Conservation (phyloP, 2,329 filamentous ascomycete species). For the Hypoxylon sp. region DNA sequence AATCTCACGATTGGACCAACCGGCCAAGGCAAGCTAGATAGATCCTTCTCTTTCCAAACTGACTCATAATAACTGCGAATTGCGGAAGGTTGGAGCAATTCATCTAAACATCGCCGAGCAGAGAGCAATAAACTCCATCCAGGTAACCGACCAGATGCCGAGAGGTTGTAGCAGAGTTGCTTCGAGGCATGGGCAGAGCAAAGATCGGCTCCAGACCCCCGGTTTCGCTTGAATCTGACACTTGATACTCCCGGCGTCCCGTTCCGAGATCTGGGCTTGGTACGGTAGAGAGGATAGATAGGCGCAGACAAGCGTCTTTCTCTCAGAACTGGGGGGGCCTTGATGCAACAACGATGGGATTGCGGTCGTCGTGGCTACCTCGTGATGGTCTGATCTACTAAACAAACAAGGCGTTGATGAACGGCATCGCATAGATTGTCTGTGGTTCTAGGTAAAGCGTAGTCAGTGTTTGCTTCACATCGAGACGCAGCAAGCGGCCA, state of each 20-base stretch:
- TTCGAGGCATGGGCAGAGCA: conserved; percentile 26
- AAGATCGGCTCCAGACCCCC: conserved; percentile 41
- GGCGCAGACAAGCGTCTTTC: conserved; percentile 8
- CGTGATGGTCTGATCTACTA: conserved; percentile 34
- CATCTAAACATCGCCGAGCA: conserved; percentile 24
- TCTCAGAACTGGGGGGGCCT: no score
- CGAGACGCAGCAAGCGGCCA: conserved; percentile 32
- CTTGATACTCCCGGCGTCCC: conserved; percentile 41
- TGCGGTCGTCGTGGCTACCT: conserved; percentile 26
- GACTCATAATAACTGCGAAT: conserved; percentile 22
- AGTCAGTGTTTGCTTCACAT: conserved; percentile 31
- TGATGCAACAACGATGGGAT: conserved; percentile 17
- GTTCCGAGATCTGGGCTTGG: conserved; percentile 42
- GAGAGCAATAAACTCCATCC: conserved; percentile 15
- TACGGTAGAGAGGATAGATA: conserved; percentile 28
- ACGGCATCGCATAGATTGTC: conserved; percentile 17
- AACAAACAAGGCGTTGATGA: conserved; percentile 21
- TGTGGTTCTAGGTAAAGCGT: conserved; percentile 23
- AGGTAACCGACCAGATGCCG: conserved; percentile 29
- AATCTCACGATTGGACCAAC: conserved; percentile 28
- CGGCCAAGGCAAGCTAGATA: conserved; percentile 29
- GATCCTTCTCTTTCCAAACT: conserved; percentile 11
- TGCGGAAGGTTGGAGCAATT: conserved; percentile 17
- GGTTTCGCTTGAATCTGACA: conserved; percentile 41
- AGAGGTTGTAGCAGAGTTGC: conserved; percentile 32